Evolutionary conservation across 352 stramenopile species (phyloP), one percentile per base, ranked within the genome.

Genomic region (Phytophthora cajani): DNA sequence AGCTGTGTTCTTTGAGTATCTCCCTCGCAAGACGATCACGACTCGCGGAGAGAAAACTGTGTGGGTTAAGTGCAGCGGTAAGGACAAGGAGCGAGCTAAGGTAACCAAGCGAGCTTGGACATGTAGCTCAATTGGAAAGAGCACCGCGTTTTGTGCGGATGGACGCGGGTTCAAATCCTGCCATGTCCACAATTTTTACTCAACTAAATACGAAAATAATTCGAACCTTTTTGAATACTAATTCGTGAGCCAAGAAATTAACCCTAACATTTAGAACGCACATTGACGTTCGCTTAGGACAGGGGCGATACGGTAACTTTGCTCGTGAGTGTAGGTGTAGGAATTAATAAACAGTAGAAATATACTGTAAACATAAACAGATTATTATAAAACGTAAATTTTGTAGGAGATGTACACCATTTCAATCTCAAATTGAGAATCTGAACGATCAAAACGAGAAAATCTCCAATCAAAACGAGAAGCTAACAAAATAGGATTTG

Each of bases 1-100:
- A 46, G 62, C 27, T 17, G 62, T 69, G 2, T 62, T 50, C 12
- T 69, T 59, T 9, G 42, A 69, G 32, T 69, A 69, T 47, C 17
- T 69, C 2, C 62, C 53, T 0, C 57, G 21, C 5, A 25, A 42
- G 19, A 57, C 62, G 0, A 55, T 66, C n/a, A 66, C 7, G 19
- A 16, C 49, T 5, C 21, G 19, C 2, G 49, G 64, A 3, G 10
- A 44, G 1, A 71, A 62, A 17, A 71, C 50, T 1, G 64, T 71
- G 14, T 71, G 57, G 64, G 49, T 8, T 11, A 62, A 52, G n/a
- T 52, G 55, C 14, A 38, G 38, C 14, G 50, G 38, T 2, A 62
- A 62, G 14, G 56, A 72, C 49, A 71, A 58, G 21, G 38, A 57
- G 27, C 19, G 64, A 40, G 40, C 52, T 3, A 66, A 61, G 55